Base-by-base conservation (phyloP, 192 early-diverging fungal species). In the Mortierella antarctica region DNA sequence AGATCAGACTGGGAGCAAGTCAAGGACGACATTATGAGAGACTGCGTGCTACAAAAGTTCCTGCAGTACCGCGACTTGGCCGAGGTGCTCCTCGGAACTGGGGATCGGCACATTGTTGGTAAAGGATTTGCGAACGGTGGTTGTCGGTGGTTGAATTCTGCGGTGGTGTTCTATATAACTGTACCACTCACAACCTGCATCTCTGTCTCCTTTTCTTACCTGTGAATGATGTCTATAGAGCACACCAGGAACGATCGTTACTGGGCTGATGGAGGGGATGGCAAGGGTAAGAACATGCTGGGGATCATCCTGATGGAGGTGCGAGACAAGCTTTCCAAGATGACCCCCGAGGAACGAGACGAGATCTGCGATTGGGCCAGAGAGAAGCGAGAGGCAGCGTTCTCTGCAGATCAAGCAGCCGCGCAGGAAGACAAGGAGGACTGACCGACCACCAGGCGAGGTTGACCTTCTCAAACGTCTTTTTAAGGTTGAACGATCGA, bases 1-100 rank as follows among this genome's bases (percentile, higher is more conserved):
- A 58, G 86, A 46, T n/a, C 62, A 3, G 82, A 87, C n/a, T 87
- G 86, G 84, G 86, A 87, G 59, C 60, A 65, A 5, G 49, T 72
- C 40, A 86, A 87, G 54, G 86, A 84, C 58, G 66, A 67, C 44
- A 20, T 85, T 1, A 87, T 87, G 86, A 50, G 47, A 4, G 49
- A 66, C 2, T 84, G 79, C 42, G 64, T 83, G 18, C 21, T 69
- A 20, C 56, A 65, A 61, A 87, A 87, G 68, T 87, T 85, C 64
- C 21, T 70, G n/a, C 83, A 85, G 64, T 71, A 85, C 55, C 31
- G 47, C 14, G 15, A 66, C 7, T 64, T 87, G 40, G 60, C 73
- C 17, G 23, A 77, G 15, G 66, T 82, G 55, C 47, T 87, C 20
- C 31, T 71, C 2, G 62, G 62, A 0, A 87, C 86, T 0, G 77